Evolutionary conservation across 2,329 filamentous ascomycete genomes (phyloP).

Genomic region (Colletotrichum australisinense): DNA sequence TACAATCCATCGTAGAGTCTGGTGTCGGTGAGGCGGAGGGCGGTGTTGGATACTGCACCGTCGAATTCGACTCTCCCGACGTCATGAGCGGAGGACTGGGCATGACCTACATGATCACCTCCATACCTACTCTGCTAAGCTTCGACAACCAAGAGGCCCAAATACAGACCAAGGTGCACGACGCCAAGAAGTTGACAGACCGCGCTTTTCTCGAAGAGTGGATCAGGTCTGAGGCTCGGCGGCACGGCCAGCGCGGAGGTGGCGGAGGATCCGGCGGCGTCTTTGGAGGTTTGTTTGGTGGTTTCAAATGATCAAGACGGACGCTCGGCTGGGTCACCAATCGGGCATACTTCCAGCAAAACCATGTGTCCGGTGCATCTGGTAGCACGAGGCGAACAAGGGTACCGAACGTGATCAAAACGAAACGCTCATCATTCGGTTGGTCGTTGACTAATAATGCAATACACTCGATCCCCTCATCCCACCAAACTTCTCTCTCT

Average conservation of each 20-base stretch:
- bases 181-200: conserved; percentile 61
- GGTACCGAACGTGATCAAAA: conserved; percentile 3
- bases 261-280: conserved; percentile 51
- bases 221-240: conserved; percentile 62
- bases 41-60: conserved; percentile 63
- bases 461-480: conserved; percentile 17
- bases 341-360: too few relatives aligned
- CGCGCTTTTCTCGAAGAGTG: conserved; percentile 63
- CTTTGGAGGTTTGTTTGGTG: conserved; percentile 56
- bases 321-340: not conserved
- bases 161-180: conserved; percentile 59
- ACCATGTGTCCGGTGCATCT: not conserved
- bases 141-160: conserved; percentile 68
- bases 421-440: conserved; percentile 17
- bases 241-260: conserved; percentile 57
- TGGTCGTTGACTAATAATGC: conserved; percentile 26
- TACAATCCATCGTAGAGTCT: conserved; percentile 59
- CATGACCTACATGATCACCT: conserved; percentile 68
- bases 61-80: conserved; percentile 70
- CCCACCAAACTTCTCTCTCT: not conserved
- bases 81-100: conserved; percentile 62
- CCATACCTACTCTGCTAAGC: conserved; percentile 67
- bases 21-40: conserved; percentile 67
- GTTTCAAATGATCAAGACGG: conserved; percentile 32
- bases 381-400: not conserved